Evolutionary conservation across 371 early-diverging fungal genomes (phyloP), one percentile per base, ranked within the genome.

Genomic region (Capniomyces stellatus): DNA sequence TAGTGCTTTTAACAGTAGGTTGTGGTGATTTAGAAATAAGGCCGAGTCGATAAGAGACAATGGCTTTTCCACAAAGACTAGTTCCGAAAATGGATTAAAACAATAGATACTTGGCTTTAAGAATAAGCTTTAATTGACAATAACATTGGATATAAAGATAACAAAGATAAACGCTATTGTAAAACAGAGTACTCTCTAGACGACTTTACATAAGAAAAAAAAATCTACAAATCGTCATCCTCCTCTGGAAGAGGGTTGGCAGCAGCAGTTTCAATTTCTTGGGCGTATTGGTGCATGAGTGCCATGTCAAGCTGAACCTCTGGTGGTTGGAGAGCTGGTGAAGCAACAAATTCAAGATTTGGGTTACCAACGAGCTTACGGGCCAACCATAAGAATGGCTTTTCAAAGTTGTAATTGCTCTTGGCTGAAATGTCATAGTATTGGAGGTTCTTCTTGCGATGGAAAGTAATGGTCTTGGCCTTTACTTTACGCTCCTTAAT

Each of bases 381-480:
- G 30, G 98, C 93, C 59, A 99, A 82, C 90, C 92, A 91, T 62
- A 98, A 77, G 90, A 99, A 99, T 53, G 99, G 99, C 84, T 96
- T 95, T 75, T 98, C 99, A 71, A 98, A 98, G 88, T 99, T 99
- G 83, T 98, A 97, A 84, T 98, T 98, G 70, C 79, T 78, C 85
- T 98, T 99, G 69, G 99, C 99, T 62, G 88, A 87, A 66, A 99
- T 97, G 74, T 99, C 99, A 76, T 95, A 95, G 86, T 99, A 98
- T 74, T 96, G 96, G 52, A 93, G 83, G 76, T 96, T 96, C 89
- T 93, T 90, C 86, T 93, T 98, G 67, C 97, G 81, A 82, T 98
- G 98, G 92, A 98, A 98, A 55, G 97, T 95, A 76, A 99, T 96
- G 62, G 86, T 79, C 79, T 98, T 98, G 60, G 97, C 92, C 85